Base-by-base conservation (phyloP, 2,329 filamentous ascomycete species). In the Fusarium temperatum region DNA sequence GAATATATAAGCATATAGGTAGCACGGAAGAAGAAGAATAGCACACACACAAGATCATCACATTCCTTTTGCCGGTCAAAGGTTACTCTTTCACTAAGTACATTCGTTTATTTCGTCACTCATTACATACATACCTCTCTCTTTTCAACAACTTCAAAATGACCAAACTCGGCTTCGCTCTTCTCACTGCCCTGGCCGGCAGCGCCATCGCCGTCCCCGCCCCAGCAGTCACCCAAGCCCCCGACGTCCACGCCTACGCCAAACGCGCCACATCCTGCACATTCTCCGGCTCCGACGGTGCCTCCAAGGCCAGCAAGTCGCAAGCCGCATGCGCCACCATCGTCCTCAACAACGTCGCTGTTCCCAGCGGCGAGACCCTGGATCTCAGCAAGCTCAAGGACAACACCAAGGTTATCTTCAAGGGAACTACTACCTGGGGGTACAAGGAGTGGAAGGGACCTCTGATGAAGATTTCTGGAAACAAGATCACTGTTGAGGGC, bases 381-480 rank as follows among this genome's bases (percentile, higher is more conserved):
- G 75, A 77, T 4, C 74, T 77, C 10, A 58, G 75, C 48, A 71
- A 68, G 60, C 63, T 77, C 14, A 55, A 63, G n/a, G 72, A 73
- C 30, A 67, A 67, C 54, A 71, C 75, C 44, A 68, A 77, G 26
- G 75, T 77, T 24, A 68, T 76, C 57, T 77, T 77, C 58, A 62
- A 77, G 48, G 75, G 75, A 1, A 64, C 53, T 5, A 77, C 75
- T 14, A 77, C 75, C 30, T 77, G 74, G 74, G 75, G 67, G 3
- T 77, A 75, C 65, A 72, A 77, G 54, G 75, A 74, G 67, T 77
- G 75, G 75, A 68, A 65, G 28, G 75, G 75, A 0, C 75, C 75
- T 39, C 74, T 77, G 0, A 53, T 77, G 35, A 59, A 56, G 28
- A 77, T 77, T 47, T 59, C 61, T 20, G 75, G 75, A 38, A 75